A percentile compares a stretch with the other conserved stretches of the same genome.
Evolutionary conservation across 805 yeast species (phyloP).

Genomic region (Kodamaea hsintzibuensis): DNA sequence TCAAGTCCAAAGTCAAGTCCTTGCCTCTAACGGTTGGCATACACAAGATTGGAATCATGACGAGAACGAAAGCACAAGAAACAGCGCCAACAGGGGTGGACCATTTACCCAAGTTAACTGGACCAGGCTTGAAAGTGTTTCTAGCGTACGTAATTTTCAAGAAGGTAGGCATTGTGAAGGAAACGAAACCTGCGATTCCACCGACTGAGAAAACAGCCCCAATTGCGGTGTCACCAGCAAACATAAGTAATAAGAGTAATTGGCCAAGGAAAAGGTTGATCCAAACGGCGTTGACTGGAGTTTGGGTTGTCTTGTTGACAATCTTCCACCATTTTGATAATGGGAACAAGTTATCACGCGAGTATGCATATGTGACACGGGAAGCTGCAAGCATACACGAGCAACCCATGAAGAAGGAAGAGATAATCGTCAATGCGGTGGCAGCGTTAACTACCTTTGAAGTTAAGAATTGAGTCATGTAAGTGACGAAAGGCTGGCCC

Average conservation of each 20-base stretch:
- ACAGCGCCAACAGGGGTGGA: slow-evolving; percentile 50
- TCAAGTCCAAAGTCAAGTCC: slow-evolving; percentile 35
- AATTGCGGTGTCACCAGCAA: slow-evolving; percentile 66
- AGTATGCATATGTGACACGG: slow-evolving; percentile 64
- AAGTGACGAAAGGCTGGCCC: slow-evolving; percentile 63
- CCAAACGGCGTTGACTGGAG: slow-evolving; percentile 69
- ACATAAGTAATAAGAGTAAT: slow-evolving; percentile 54
- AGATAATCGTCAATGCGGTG: slow-evolving; percentile 39
- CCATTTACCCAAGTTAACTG: slow-evolving; percentile 61
- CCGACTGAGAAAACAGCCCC: slow-evolving; percentile 74
- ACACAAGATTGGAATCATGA: slow-evolving; percentile 62
- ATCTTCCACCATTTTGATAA: slow-evolving; percentile 48
- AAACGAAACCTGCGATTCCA: slow-evolving; percentile 66
- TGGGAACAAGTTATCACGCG: slow-evolving; percentile 70
- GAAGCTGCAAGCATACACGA: slow-evolving; percentile 67
- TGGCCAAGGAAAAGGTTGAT: slow-evolving; percentile 56
- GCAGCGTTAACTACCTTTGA: slow-evolving; percentile 43
- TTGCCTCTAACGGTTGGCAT: slow-evolving; percentile 48
- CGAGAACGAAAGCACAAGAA: slow-evolving; percentile 49
- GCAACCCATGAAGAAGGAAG: slow-evolving; percentile 52
- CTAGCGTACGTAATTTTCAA: slow-evolving; percentile 58
- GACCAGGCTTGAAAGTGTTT: slow-evolving; percentile 58
- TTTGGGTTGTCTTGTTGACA: slow-evolving; percentile 53
- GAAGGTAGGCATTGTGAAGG: slow-evolving; percentile 64
- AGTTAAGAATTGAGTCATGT: slow-evolving; percentile 49